phyloP scores from a whole-genome alignment of 805 yeast species.

The Teunomyces panamensis region DNA sequence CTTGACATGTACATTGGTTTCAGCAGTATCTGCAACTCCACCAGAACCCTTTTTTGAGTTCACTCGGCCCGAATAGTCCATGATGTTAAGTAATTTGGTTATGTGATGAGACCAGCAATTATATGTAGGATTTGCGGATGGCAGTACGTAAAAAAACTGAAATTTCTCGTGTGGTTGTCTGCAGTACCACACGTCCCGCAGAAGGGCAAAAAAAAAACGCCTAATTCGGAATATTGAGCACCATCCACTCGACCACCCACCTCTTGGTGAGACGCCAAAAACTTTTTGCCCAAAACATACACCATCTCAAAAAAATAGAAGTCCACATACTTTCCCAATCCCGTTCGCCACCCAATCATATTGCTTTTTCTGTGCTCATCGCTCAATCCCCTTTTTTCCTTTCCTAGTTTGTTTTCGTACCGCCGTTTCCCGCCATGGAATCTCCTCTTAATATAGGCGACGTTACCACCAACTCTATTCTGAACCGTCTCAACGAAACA shows the following conservation, averaged over 20 bases:
- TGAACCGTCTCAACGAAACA: constrained; percentile 32
- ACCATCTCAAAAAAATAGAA: not conserved
- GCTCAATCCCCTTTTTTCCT: not conserved
- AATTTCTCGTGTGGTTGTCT: not conserved
- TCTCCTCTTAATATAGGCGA: constrained; percentile 43
- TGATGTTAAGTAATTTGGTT: constrained; percentile 18
- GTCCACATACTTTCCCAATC: not conserved
- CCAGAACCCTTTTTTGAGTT: constrained; percentile 92
- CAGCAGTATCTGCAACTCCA: constrained; percentile 76
- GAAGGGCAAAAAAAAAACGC: not conserved
- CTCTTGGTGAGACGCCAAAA: not conserved
- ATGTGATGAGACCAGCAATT: not conserved
- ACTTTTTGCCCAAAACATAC: not conserved
- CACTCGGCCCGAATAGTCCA: constrained; percentile 88
- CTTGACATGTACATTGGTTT: constrained; percentile 64
- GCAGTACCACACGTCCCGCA: constrained; percentile 2
- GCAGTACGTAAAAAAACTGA: not conserved
- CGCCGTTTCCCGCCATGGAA: constrained; percentile 26
- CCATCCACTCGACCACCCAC: not conserved
- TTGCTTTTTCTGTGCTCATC: not conserved
- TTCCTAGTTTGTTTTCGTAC: too few relatives aligned
- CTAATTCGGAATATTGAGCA: constrained; percentile 3
- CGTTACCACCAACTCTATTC: constrained; percentile 39
- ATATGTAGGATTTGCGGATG: not conserved
- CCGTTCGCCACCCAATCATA: not conserved